Percentiles rank a stretch among this genome's conserved stretches.
Conservation (phyloP, 1,284 basidiomycete species). For the Paramarasmius palmivorus region DNA sequence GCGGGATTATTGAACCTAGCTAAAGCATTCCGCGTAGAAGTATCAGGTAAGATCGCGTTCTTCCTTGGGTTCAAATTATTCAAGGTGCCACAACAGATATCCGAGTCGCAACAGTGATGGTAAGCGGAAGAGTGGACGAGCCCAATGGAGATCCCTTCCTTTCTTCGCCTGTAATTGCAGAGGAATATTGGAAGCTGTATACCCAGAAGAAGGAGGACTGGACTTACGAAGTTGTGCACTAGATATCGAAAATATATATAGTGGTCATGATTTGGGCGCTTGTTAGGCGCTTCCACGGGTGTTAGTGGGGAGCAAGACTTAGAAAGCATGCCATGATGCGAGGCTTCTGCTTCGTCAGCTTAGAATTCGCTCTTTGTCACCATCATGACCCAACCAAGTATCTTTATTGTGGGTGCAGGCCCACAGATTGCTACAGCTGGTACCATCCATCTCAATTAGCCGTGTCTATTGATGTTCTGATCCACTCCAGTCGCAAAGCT, state of each 20-base stretch:
- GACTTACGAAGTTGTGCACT: neutral
- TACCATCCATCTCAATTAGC: no score
- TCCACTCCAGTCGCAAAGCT: neutral
- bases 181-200: conserved; percentile 1
- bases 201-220: conserved; percentile 1
- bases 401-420: conserved; percentile 3
- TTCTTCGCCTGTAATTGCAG: neutral
- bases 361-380: no score
- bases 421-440: conserved; percentile 1
- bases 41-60: neutral
- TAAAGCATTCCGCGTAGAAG: neutral
- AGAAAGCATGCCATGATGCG: no score
- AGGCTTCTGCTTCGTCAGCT: no score
- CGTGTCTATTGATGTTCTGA: no score
- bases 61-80: neutral
- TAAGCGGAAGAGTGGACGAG: neutral
- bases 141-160: neutral
- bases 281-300: no score
- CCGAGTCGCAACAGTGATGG: neutral
- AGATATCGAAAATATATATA: no score
- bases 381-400: neutral
- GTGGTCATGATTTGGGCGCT: no score
- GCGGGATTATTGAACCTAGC: neutral
- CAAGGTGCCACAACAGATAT: neutral
- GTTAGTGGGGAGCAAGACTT: no score